phyloP scores from a whole-genome alignment of 768 basidiomycete species.

The Galerina marginata region DNA sequence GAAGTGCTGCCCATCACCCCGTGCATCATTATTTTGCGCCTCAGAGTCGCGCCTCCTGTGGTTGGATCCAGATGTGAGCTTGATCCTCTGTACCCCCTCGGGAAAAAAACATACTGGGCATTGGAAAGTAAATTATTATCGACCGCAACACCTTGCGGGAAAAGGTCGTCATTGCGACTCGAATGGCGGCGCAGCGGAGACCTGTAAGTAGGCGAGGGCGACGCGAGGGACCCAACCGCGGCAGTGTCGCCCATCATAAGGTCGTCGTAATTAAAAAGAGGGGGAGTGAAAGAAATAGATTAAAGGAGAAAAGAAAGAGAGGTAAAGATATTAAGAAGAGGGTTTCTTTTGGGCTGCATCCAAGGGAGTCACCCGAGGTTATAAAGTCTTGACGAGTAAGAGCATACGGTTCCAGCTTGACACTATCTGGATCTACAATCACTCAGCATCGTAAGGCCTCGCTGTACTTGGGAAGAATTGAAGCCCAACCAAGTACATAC shows the following conservation, averaged over 20 bases:
- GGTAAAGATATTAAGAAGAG: neutral
- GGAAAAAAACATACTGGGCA: too few relatives aligned
- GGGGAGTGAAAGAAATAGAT: neutral
- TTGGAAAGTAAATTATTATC: too few relatives aligned
- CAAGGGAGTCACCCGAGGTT: neutral
- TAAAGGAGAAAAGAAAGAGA: neutral
- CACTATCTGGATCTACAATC: neutral
- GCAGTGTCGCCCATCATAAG: neutral
- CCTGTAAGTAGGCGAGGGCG: neutral
- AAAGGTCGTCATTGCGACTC: too few relatives aligned
- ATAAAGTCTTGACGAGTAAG: too few relatives aligned
- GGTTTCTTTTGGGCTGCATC: neutral
- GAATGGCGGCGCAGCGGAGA: too few relatives aligned
- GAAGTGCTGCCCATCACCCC: neutral
- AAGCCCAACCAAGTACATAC: neutral
- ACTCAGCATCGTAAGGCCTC: neutral
- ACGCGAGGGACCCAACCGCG: neutral
- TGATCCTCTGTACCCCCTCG: too few relatives aligned
- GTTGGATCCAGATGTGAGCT: too few relatives aligned
- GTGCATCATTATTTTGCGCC: neutral
- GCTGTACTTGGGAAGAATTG: neutral
- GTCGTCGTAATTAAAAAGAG: neutral
- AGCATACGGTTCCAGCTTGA: too few relatives aligned
- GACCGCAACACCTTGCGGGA: too few relatives aligned
- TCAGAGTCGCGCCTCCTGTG: neutral